Evolutionary conservation across 305 asterid genomes (phyloP).

Genomic region (Fraxinus baroniana): DNA sequence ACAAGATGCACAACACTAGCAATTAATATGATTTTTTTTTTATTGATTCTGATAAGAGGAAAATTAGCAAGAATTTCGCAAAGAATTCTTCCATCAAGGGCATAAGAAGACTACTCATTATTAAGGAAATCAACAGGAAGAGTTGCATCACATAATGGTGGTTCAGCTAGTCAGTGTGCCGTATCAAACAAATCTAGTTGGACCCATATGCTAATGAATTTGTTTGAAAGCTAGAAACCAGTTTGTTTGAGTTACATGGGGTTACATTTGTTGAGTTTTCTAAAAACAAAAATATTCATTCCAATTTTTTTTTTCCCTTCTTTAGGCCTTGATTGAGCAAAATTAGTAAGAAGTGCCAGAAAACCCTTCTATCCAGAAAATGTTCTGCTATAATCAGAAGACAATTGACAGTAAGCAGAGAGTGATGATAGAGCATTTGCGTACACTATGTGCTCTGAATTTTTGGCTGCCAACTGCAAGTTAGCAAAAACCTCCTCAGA

Average conservation of each 20-base stretch:
- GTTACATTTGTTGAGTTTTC: background rate
- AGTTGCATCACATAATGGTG: background rate
- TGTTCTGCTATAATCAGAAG: background rate
- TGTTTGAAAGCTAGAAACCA: background rate
- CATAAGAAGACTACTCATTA: background rate
- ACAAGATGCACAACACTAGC: background rate
- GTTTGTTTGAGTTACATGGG: background rate
- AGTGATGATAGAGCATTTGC: background rate
- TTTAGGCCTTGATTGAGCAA: background rate
- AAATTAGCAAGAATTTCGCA: background rate
- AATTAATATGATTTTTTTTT: background rate
- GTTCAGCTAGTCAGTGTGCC: background rate
- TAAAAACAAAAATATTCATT: background rate
- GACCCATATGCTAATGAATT: background rate
- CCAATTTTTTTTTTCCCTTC: background rate
- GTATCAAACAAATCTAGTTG: background rate
- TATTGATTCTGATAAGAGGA: background rate
- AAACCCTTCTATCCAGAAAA: background rate
- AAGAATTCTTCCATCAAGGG: background rate
- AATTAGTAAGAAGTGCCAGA: background rate
- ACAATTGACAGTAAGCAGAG: background rate
- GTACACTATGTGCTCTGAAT: background rate
- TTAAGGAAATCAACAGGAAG: background rate
- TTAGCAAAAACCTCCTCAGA: background rate
- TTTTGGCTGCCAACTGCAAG: background rate